Evolutionary conservation across 306 rosid genomes (phyloP), one percentile per base, ranked within the genome.

Genomic region (Dryas drummondii): DNA sequence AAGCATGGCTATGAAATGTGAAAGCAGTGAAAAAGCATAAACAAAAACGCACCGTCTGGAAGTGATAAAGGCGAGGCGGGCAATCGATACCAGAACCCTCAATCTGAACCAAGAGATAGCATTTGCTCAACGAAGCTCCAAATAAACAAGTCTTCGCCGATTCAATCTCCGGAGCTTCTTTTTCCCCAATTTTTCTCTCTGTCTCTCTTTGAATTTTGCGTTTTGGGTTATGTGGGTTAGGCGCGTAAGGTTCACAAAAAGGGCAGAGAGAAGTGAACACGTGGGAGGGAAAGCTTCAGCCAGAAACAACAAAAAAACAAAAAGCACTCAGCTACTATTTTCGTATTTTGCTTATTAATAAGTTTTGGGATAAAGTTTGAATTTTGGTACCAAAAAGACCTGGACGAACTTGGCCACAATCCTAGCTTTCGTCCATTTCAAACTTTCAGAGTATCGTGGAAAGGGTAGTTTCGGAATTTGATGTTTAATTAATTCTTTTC

Each of bases 91-190:
- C 19, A 16, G 76, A 71, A 27, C 61, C 70, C 52, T 19, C 32
- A 70, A 55, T 41, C 75, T 7, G 64, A 70, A 50, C 50, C 15
- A 13, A 15, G 7, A 52, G 37, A 45, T 12, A 47, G 68, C 15
- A 11, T 26, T 19, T 5, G 76, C 45, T 47, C 14, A 46, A 44
- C 16, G 58, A 58, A 72, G 57, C 57, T 46, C 68, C 68, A 47
- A 72, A 47, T 66, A 57, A 13, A 26, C 46, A 17, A 9, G 1
- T 12, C 8, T 45, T 58, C 9, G 55, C 22, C 45, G 16, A 58
- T 58, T 72, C 27, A 46, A 58, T 72, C 57, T 32, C 26, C 68
- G 57, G 68, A 46, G 68, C 67, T 46, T 72, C 68, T 47, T 37
- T 62, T 37, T 40, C 67, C 48, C 48, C 9, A 62, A 62, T 37